Conservation (phyloP, 257 asterid species). For the Echium plantagineum region DNA sequence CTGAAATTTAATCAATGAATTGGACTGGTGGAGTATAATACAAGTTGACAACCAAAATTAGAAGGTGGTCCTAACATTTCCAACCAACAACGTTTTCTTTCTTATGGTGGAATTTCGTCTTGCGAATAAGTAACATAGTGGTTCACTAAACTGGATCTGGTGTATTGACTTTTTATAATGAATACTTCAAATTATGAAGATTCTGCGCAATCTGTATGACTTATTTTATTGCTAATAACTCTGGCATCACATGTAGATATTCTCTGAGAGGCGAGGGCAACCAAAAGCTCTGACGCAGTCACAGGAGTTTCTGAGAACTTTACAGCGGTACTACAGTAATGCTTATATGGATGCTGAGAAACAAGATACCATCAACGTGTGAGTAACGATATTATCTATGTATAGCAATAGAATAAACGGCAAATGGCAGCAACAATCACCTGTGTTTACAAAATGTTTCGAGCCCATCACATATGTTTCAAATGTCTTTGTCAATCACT, state of each 20-base stretch:
- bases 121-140: too few relatives aligned
- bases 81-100: neutral
- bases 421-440: too few relatives aligned
- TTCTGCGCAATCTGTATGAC: neutral
- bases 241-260: constrained; percentile 31
- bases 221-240: constrained; percentile 3
- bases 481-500: too few relatives aligned
- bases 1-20: too few relatives aligned
- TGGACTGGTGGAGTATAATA: too few relatives aligned
- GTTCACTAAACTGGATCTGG: too few relatives aligned
- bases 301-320: constrained; percentile 67
- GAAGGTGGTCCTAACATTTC: neutral
- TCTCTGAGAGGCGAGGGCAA: constrained; percentile 88
- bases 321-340: constrained; percentile 80
- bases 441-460: too few relatives aligned
- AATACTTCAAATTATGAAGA: neutral
- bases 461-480: too few relatives aligned
- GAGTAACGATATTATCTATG: constrained; percentile 19
- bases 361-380: constrained; percentile 91
- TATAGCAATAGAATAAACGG: neutral
- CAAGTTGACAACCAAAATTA: too few relatives aligned
- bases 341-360: constrained; percentile 90
- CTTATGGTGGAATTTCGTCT: neutral
- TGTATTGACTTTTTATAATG: neutral
- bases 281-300: constrained; percentile 93